Percentiles rank a stretch among this genome's conserved stretches.
These are phyloP conservation scores for Mycena amicta DNA, from an alignment of 768 basidiomycete species.

Conservation along the genomic window DNA sequence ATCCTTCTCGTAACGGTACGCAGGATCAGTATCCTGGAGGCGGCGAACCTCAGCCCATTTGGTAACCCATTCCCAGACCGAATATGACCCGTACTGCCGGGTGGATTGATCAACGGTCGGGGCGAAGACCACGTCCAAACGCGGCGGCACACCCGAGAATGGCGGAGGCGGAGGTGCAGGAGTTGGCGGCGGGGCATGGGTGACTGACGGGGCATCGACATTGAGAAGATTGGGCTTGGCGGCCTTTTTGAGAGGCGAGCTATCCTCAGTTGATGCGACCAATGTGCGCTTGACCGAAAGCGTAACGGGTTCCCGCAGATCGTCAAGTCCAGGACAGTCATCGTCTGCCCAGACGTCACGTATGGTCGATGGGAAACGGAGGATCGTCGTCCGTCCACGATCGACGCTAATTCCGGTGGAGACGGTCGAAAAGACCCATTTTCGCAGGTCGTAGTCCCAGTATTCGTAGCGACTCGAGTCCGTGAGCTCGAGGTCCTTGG, in stretches of 20 bases:
- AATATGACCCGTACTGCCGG: background rate
- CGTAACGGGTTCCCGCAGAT: background rate
- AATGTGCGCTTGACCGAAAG: background rate
- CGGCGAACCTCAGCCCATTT: background rate
- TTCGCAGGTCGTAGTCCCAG: background rate
- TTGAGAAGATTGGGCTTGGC: background rate
- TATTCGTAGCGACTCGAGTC: background rate
- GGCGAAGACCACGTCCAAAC: too few species aligned
- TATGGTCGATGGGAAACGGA: background rate
- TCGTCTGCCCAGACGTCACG: background rate
- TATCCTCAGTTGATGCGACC: background rate
- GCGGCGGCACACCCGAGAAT: background rate
- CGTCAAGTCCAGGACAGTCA: constrained; percentile 4
- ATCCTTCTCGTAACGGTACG: background rate
- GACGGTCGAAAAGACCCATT: background rate
- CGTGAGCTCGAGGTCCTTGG: background rate
- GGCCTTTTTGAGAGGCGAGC: background rate
- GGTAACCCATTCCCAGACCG: background rate
- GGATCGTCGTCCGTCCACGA: background rate
- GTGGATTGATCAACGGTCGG: background rate
- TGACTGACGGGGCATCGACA: background rate
- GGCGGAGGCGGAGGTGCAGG: background rate
- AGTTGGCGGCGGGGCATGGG: background rate
- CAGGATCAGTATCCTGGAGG: background rate
- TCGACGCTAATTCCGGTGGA: constrained; percentile 1